Base-by-base conservation (phyloP, 495 filamentous ascomycete genomes). In the Neurospora sp. region DNA sequence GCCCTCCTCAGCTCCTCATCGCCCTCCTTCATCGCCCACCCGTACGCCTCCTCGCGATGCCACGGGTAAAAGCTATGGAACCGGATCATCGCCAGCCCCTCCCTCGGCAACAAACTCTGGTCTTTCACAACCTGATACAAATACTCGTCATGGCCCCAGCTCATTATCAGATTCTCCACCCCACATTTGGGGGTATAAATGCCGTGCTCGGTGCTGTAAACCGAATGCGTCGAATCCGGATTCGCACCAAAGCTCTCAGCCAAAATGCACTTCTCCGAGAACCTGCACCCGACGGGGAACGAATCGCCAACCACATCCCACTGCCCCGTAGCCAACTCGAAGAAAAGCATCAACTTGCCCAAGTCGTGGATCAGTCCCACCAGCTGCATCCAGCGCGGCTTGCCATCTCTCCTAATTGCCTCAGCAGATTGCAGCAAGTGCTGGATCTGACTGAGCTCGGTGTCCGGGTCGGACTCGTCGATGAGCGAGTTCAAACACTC, bases 291-390 rank as follows among this genome's bases (percentile, higher is more conserved):
- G n/a, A 97, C 92, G 40, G 94, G 93, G 83, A 96, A 96, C 0
- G 92, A 95, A 77, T 97, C 94, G 18, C 94, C 94, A 12, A 97
- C 93, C 16, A 96, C 93, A 77, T 96, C 94, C 94, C 94, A 96
- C 79, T 97, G 94, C 68, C 94, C 93, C 72, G 90, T 82, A 11
- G 91, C 92, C 69, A 88, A 91, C 81, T 90, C 93, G 83, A 96
- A 94, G 86, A 89, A 95, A 10, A 80, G 76, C 40, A 96, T 88
- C 18, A 96, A 87, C 82, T 96, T 97, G 75, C 94, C 94, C 16
- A 96, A 85, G 75, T 96, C 94, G 81, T 97, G 94, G 75, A 97
- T 91, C n/a, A 96, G 86, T 1, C 94, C 93, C 0, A 90, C 92
- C 27, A 96, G 82, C 80, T 96, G 94, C 92, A 96, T 95, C 94